Conservation (phyloP, 345 rosid genomes). For the Linum trigynum region DNA sequence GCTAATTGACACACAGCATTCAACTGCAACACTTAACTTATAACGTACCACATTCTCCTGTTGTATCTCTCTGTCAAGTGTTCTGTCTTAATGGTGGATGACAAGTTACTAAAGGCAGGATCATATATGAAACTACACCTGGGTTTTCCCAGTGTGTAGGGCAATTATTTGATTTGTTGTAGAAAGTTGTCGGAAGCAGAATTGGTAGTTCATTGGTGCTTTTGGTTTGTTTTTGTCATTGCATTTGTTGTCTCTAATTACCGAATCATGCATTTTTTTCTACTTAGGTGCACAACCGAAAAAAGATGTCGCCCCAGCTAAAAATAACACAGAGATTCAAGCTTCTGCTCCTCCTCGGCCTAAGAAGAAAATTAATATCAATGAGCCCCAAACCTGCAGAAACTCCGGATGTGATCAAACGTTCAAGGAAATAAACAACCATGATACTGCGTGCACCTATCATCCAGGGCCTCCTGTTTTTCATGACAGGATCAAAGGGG, state of each 20-base stretch:
- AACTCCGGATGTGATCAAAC: constrained; percentile 75
- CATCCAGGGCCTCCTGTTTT: constrained; percentile 97
- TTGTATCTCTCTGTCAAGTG: background rate
- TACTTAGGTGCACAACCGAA: constrained; percentile 53
- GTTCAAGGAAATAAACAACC: constrained; percentile 82
- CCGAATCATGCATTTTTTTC: constrained; percentile 7
- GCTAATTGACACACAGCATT: too few species aligned
- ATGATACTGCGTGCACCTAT: constrained; percentile 64
- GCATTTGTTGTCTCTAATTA: background rate
- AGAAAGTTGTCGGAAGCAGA: too few species aligned
- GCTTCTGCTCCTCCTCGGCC: constrained; percentile 21
- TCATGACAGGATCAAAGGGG: constrained; percentile 87
- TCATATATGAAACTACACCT: background rate
- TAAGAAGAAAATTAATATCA: constrained; percentile 52
- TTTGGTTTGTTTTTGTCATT: background rate
- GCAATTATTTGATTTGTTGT: too few species aligned
- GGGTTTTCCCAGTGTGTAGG: too few species aligned
- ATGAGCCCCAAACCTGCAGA: constrained; percentile 67
- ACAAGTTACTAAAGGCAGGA: background rate
- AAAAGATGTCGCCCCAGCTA: constrained; percentile 24
- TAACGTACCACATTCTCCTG: too few species aligned
- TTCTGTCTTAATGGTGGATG: background rate
- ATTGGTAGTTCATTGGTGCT: too few species aligned
- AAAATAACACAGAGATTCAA: constrained; percentile 20
- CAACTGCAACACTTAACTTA: too few species aligned